phyloP scores from a whole-genome alignment of 129 eudicot species.

The Pulicaria dysenterica region DNA sequence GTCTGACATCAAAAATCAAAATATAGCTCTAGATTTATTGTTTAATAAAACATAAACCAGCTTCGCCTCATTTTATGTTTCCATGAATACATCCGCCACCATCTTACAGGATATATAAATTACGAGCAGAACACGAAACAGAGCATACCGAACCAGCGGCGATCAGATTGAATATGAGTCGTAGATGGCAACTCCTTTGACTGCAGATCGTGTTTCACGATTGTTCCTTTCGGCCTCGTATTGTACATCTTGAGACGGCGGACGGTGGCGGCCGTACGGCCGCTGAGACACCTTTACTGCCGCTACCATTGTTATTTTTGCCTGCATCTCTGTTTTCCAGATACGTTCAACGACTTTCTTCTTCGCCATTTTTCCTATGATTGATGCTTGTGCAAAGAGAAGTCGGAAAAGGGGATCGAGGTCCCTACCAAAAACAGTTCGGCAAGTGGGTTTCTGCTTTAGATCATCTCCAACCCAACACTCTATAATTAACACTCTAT shows the following conservation, averaged over 20 bases:
- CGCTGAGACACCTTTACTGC: too few species aligned
- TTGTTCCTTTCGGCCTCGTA: slow-evolving; percentile 66
- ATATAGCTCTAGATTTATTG: too few species aligned
- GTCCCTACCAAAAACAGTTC: too few species aligned
- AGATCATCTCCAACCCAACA: too few species aligned
- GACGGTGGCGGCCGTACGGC: slow-evolving; percentile 83
- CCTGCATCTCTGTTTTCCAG: slow-evolving; percentile 68
- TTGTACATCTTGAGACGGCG: slow-evolving; percentile 98
- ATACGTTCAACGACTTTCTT: slow-evolving; percentile 81
- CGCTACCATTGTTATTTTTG: slow-evolving; percentile 49
- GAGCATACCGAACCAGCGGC: slow-evolving; percentile 78
- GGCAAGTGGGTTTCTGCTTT: too few species aligned
- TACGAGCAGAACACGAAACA: neutral
- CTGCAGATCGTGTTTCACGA: slow-evolving; percentile 62
- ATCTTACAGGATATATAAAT: neutral
- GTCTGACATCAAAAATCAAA: too few species aligned
- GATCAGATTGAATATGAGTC: slow-evolving; percentile 80
- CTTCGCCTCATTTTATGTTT: neutral
- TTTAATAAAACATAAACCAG: slow-evolving; percentile 11
- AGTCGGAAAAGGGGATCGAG: too few species aligned
- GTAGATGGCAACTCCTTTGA: slow-evolving; percentile 75
- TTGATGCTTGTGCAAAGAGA: too few species aligned
- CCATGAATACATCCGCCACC: neutral
- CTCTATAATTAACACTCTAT: too few species aligned
- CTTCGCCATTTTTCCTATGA: slow-evolving; percentile 61